Percentiles rank a stretch among this genome's conserved stretches.
Conservation (phyloP, 768 basidiomycete species). For the Psilocybe tampanensis region DNA sequence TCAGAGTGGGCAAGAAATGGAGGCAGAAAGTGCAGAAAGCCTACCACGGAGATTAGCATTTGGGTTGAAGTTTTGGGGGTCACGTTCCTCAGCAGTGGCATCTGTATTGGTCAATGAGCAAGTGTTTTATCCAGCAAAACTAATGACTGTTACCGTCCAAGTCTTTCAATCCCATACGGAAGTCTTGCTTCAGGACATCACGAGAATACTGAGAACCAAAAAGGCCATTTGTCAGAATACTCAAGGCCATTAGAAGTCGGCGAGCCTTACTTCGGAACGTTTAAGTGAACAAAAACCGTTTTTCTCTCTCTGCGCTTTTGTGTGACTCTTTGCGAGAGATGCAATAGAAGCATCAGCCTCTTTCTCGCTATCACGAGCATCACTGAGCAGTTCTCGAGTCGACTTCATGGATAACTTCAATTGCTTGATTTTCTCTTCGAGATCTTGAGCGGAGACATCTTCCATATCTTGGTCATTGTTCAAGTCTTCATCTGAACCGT, state of each 20-base stretch:
- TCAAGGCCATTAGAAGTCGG: not conserved
- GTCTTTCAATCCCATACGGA: slow-evolving; percentile 59
- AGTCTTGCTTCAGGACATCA: slow-evolving; percentile 60
- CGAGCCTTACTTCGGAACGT: slow-evolving; percentile 49
- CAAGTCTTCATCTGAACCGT: slow-evolving; percentile 27
- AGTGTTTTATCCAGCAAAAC: not conserved
- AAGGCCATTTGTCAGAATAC: slow-evolving; percentile 3
- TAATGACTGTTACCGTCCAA: slow-evolving; percentile 46
- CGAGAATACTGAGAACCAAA: slow-evolving; percentile 46
- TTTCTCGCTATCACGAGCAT: slow-evolving; percentile 38
- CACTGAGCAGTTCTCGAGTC: slow-evolving; percentile 36
- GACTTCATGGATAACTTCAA: slow-evolving; percentile 42
- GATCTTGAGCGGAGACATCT: slow-evolving; percentile 44
- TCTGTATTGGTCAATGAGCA: slow-evolving; percentile 36
- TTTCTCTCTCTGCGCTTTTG: slow-evolving; percentile 55
- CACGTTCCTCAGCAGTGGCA: slow-evolving; percentile 55
- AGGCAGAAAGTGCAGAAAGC: slow-evolving; percentile 11
- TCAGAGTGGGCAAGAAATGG: not conserved
- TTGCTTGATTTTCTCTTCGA: slow-evolving; percentile 48
- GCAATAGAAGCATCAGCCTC: slow-evolving; percentile 34
- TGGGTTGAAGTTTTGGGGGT: slow-evolving; percentile 62
- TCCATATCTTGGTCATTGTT: slow-evolving; percentile 35
- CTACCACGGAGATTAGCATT: slow-evolving; percentile 48
- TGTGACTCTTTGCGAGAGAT: slow-evolving; percentile 42
- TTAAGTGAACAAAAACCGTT: slow-evolving; percentile 63